These are phyloP conservation scores for Dioszegia aurantiaca DNA, from an alignment of 768 basidiomycete species.

Conservation along the genomic window DNA sequence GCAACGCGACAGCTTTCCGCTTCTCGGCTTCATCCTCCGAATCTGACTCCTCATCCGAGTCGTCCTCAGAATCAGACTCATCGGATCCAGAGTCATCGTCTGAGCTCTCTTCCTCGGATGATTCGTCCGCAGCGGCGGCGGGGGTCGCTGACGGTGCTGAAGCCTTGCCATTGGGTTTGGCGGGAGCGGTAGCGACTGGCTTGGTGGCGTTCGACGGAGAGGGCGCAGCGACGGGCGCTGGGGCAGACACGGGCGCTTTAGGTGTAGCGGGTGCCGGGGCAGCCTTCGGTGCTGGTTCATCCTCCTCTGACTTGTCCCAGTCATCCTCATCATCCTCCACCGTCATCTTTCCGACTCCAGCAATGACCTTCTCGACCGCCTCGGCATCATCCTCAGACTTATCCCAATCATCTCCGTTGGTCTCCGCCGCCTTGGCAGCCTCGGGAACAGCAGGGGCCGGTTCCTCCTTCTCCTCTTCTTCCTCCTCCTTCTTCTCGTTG, in stretches of 20 bases:
- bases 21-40: constrained; percentile 61
- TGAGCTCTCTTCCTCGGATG: constrained; percentile 39
- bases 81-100: constrained; percentile 50
- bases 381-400: constrained; percentile 49
- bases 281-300: constrained; percentile 39
- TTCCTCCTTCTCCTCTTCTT: constrained; percentile 18
- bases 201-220: constrained; percentile 19
- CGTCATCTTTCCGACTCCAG: constrained; percentile 46
- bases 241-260: constrained; percentile 26
- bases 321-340: constrained; percentile 51
- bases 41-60: constrained; percentile 56
- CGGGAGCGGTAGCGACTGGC: constrained; percentile 26
- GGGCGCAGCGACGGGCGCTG: constrained; percentile 25
- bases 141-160: constrained; percentile 37
- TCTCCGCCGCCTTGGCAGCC: constrained; percentile 28
- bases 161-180: constrained; percentile 26
- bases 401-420: constrained; percentile 57
- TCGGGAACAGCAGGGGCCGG: constrained; percentile 13
- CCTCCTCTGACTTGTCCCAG: constrained; percentile 49
- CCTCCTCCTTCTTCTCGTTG: constrained; percentile 42
- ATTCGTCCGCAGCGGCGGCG: constrained; percentile 47
- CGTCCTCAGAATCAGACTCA: constrained; percentile 39
- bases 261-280: neutral
- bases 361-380: constrained; percentile 48
- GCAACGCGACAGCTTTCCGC: constrained; percentile 79